Conservation (phyloP, 352 stramenopile species). For the Globisporangium heterothallicum region DNA sequence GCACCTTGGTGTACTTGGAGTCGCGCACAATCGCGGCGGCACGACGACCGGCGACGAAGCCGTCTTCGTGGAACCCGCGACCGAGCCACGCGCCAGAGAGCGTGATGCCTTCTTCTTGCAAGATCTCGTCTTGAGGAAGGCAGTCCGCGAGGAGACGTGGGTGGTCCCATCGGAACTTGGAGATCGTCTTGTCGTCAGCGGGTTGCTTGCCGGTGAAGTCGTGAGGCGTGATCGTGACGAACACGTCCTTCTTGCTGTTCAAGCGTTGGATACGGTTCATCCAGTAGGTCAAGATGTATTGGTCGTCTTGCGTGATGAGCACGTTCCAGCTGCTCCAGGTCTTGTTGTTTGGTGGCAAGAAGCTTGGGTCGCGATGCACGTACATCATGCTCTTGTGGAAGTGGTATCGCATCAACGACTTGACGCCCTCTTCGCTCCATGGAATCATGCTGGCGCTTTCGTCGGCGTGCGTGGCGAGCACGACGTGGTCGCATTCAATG, state of each 20-base stretch:
- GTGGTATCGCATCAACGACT: conserved; percentile 73
- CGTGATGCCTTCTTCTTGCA: conserved; percentile 78
- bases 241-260: conserved; percentile 82
- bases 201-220: conserved; percentile 66
- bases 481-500: conserved; percentile 82
- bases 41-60: conserved; percentile 78
- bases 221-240: conserved; percentile 81
- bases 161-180: conserved; percentile 82
- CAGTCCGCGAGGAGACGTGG: conserved; percentile 78
- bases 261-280: conserved; percentile 88
- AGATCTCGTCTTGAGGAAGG: conserved; percentile 81
- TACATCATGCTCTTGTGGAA: conserved; percentile 89
- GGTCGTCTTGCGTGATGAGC: conserved; percentile 74
- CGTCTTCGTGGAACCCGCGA: conserved; percentile 83
- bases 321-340: conserved; percentile 86
- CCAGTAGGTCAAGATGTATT: conserved; percentile 88
- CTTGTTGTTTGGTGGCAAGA: conserved; percentile 70
- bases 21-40: conserved; percentile 76
- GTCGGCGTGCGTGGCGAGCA: conserved; percentile 78
- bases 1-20: conserved; percentile 60
- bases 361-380: conserved; percentile 70
- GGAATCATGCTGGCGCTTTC: conserved; percentile 67
- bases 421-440: conserved; percentile 60
- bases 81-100: conserved; percentile 79
- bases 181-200: conserved; percentile 44